Evolutionary conservation across 2,329 filamentous ascomycete species (phyloP).

Genomic region (Epichloe baconii): DNA sequence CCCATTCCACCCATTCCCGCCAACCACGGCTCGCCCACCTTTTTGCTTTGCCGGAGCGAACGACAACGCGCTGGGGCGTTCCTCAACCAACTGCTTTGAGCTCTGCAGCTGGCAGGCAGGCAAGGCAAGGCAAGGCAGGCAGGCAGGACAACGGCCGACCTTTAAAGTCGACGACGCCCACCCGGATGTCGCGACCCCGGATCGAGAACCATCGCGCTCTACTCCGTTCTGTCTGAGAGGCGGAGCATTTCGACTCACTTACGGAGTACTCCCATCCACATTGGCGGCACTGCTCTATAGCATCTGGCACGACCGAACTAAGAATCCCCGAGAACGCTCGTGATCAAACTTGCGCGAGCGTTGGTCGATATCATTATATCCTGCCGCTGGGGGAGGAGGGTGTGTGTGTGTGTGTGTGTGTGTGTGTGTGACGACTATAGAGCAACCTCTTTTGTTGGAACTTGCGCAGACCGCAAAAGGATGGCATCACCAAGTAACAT

Average conservation of each 20-base stretch:
- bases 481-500: background rate
- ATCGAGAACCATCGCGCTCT: background rate
- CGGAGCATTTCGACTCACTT: no score
- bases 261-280: no score
- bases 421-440: no score
- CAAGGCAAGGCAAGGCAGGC: background rate
- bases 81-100: no score
- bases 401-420: no score
- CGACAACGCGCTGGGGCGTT: no score
- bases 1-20: no score
- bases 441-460: background rate
- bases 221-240: no score
- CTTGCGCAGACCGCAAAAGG: background rate
- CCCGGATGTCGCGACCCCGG: background rate
- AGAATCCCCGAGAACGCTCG: background rate
- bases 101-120: no score
- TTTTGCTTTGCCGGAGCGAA: no score
- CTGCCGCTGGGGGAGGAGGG: background rate
- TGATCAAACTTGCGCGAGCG: background rate
- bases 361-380: background rate
- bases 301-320: background rate
- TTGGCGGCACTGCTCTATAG: no score
- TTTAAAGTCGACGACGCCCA: slow-evolving; percentile 1
- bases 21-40: no score
- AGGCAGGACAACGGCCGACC: background rate